These are phyloP conservation scores for Angomonas ambiguus DNA, from an alignment of 208 protist species.

Conservation along the genomic window DNA sequence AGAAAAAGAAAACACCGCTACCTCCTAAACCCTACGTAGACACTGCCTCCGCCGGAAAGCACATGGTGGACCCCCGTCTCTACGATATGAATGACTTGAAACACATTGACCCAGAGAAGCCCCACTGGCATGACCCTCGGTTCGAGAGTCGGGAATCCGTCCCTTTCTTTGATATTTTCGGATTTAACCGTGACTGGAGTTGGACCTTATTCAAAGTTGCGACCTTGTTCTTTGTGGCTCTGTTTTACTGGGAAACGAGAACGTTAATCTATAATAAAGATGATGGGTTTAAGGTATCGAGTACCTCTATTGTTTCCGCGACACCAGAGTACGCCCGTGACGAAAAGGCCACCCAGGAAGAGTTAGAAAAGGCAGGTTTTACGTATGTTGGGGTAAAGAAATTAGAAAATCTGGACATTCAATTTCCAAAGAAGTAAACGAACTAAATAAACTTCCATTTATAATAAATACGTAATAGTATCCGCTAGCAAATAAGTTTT, in stretches of 20 bases:
- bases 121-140: conserved; percentile 80
- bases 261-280: conserved; percentile 51
- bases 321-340: conserved; percentile 76
- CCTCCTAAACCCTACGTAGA: conserved; percentile 89
- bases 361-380: conserved; percentile 70
- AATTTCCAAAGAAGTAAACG: not conserved
- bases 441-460: not conserved
- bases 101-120: conserved; percentile 82
- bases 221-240: conserved; percentile 36
- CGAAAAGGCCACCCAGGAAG: conserved; percentile 76
- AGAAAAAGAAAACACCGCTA: conserved; percentile 43
- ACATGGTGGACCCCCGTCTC: conserved; percentile 71
- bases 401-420: conserved; percentile 65
- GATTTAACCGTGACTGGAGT: conserved; percentile 88
- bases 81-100: conserved; percentile 63
- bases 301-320: conserved; percentile 58
- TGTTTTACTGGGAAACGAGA: conserved; percentile 74
- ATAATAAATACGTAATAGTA: no score
- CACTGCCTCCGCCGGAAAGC: conserved; percentile 36
- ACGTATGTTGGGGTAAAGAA: conserved; percentile 76
- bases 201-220: conserved; percentile 82
- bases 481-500: no score
- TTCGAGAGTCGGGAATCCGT: conserved; percentile 75
- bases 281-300: conserved; percentile 39
- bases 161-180: conserved; percentile 86